These are phyloP conservation scores for Amanita rimosa DNA, from an alignment of 768 basidiomycete genomes.

Conservation along the genomic window DNA sequence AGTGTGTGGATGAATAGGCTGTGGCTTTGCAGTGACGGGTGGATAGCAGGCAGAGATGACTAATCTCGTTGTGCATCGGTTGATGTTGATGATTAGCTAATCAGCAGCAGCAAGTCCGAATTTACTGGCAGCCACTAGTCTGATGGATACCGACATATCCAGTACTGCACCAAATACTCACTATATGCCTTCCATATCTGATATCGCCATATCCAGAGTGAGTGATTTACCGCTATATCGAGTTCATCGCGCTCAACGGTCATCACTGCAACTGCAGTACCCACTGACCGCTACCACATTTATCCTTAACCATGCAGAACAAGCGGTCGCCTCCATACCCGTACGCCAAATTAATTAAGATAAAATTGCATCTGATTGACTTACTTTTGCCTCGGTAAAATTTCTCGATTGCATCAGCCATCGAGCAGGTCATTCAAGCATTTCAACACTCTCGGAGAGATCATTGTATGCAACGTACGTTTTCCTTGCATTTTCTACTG, in stretches of 20 bases:
- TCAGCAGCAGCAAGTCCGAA: no score
- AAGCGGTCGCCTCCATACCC: not conserved
- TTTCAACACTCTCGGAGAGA: no score
- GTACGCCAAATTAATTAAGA: not conserved
- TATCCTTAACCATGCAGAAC: not conserved
- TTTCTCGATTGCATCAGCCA: not conserved
- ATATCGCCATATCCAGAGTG: not conserved
- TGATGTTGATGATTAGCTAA: not conserved
- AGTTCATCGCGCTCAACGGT: not conserved
- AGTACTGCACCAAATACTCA: no score
- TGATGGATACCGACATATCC: no score
- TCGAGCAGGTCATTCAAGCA: no score
- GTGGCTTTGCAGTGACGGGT: no score
- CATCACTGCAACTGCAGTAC: not conserved
- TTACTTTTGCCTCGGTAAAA: not conserved
- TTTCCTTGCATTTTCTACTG: not conserved
- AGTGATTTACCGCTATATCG: not conserved
- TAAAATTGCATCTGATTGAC: not conserved
- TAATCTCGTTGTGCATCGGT: no score
- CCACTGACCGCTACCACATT: not conserved
- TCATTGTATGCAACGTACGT: no score
- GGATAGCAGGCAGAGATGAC: not conserved
- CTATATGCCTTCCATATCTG: not conserved
- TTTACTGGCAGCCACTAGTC: no score
- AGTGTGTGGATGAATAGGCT: not conserved